These are phyloP conservation scores for Phytophthora pistaciae DNA, from an alignment of 352 stramenopile species.

Conservation along the genomic window DNA sequence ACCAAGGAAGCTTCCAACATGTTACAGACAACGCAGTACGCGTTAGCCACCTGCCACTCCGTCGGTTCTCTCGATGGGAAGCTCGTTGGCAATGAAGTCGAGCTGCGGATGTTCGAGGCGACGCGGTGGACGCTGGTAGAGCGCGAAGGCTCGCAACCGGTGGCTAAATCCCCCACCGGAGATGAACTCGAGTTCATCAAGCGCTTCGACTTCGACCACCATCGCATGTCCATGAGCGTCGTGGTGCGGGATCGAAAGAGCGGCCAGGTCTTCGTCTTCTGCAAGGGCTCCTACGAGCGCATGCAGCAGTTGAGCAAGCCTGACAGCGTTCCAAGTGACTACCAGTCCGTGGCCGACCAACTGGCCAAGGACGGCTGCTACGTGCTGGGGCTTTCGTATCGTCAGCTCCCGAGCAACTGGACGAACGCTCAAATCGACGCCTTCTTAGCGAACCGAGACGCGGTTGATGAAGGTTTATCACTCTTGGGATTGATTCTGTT, in stretches of 20 bases:
- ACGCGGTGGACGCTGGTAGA: conserved; percentile 51
- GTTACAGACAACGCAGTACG: conserved; percentile 30
- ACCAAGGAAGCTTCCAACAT: conserved; percentile 20
- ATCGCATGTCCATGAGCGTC: conserved; percentile 87
- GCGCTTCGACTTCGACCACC: conserved; percentile 88
- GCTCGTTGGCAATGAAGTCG: conserved; percentile 83
- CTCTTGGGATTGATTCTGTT: conserved; percentile 85
- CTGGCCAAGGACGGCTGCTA: conserved; percentile 79
- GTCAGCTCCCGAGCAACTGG: conserved; percentile 43
- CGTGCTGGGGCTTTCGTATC: conserved; percentile 68
- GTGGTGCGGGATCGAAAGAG: conserved; percentile 58
- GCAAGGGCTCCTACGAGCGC: conserved; percentile 82
- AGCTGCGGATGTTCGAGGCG: conserved; percentile 75
- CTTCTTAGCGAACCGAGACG: conserved; percentile 65
- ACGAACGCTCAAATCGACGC: conserved; percentile 45
- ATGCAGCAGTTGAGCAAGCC: conserved; percentile 63
- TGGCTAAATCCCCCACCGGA: conserved; percentile 27
- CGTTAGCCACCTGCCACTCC: conserved; percentile 76
- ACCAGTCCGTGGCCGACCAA: conserved; percentile 39
- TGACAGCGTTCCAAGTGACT: conserved; percentile 68
- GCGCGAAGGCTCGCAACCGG: conserved; percentile 23
- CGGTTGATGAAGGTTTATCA: conserved; percentile 74
- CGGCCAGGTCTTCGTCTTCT: conserved; percentile 63
- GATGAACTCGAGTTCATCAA: conserved; percentile 72
- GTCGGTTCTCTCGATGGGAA: conserved; percentile 54